A percentile compares a stretch with the other conserved stretches of the same genome.
Conservation (phyloP, 176 grass and related monocot species). For the Phyllostachys edulis region DNA sequence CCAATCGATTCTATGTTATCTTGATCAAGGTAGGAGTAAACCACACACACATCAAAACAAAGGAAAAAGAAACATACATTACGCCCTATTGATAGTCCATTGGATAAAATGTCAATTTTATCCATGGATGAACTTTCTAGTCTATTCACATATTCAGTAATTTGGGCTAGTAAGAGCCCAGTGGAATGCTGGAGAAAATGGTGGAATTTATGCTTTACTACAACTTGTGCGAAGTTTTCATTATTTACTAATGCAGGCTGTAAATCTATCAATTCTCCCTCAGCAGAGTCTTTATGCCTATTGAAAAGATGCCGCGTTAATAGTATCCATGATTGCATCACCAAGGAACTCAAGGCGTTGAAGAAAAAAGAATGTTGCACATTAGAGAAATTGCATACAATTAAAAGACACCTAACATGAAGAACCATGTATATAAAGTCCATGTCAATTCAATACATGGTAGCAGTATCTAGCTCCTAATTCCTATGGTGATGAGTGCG, state of each 20-base stretch:
- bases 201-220: conserved; percentile 75
- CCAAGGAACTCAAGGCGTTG: conserved; percentile 95
- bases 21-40: neutral
- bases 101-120: conserved; percentile 35
- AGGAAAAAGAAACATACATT: conserved; percentile 54
- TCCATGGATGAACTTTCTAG: conserved; percentile 44
- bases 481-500: conserved; percentile 80
- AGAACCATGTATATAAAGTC: conserved; percentile 26
- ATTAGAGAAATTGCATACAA: conserved; percentile 35
- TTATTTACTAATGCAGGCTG: conserved; percentile 90
- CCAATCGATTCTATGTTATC: neutral
- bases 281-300: conserved; percentile 63
- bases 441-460: conserved; percentile 46
- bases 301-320: conserved; percentile 72
- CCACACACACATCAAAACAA: neutral
- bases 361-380: conserved; percentile 1
- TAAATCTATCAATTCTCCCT: conserved; percentile 87
- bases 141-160: conserved; percentile 65
- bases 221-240: conserved; percentile 83
- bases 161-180: conserved; percentile 55
- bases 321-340: conserved; percentile 83
- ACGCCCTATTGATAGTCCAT: conserved; percentile 53
- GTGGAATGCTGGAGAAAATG: conserved; percentile 73
- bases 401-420: conserved; percentile 22
- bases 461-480: conserved; percentile 65